Percentiles rank a stretch among this genome's conserved stretches.
Conservation (phyloP, 257 asterid genomes). For the Linaria vulgaris region DNA sequence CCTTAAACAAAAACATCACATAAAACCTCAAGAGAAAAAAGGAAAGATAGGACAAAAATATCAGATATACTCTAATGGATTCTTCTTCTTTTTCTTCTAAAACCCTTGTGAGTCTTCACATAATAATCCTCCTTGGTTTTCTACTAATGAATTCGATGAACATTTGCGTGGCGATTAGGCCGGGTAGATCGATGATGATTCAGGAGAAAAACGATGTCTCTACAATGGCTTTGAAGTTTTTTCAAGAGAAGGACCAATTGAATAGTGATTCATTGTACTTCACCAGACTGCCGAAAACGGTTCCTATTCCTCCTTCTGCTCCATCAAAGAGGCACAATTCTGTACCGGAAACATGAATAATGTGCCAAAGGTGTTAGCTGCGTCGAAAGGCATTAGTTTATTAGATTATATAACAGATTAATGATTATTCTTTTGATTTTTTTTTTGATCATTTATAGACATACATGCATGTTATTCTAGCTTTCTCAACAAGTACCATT, state of each 20-base stretch:
- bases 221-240: conserved; percentile 23
- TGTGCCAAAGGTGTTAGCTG: not conserved
- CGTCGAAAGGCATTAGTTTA: not conserved
- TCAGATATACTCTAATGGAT: conserved; percentile 15
- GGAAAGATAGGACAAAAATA: not conserved
- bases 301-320: conserved; percentile 52
- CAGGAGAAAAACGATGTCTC: conserved; percentile 24
- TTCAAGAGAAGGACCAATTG: conserved; percentile 12
- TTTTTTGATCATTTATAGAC: too few species aligned
- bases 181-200: conserved; percentile 22
- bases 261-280: conserved; percentile 27
- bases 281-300: conserved; percentile 42
- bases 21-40: not conserved
- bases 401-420: not conserved
- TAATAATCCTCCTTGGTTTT: conserved; percentile 1
- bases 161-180: conserved; percentile 25
- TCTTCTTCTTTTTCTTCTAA: conserved; percentile 15
- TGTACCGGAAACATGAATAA: conserved; percentile 24
- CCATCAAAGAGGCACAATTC: conserved; percentile 54
- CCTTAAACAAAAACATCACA: not conserved
- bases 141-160: conserved; percentile 13
- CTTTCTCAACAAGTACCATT: too few species aligned
- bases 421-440: too few species aligned
- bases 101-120: conserved; percentile 11
- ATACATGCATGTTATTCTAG: too few species aligned